phyloP scores from a whole-genome alignment of 306 rosid genomes.

The Begonia fuchsioides region DNA sequence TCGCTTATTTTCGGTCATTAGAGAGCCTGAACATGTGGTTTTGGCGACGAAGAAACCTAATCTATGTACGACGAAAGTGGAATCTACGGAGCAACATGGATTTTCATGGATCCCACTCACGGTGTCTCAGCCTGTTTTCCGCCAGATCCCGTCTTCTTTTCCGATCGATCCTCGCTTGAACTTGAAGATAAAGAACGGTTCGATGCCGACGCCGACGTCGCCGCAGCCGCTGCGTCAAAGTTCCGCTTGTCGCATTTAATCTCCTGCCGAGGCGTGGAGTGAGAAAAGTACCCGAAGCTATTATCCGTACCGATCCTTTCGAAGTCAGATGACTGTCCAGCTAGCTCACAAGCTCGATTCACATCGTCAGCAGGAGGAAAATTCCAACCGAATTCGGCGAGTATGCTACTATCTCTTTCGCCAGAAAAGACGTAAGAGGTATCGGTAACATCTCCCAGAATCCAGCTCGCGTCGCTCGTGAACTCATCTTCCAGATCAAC shows the following conservation, averaged over 20 bases:
- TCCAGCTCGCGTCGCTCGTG: constrained; percentile 36
- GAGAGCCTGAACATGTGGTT: not conserved
- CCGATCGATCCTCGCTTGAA: constrained; percentile 80
- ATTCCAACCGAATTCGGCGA: constrained; percentile 67
- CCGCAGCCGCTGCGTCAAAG: constrained; percentile 15
- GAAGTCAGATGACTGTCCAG: constrained; percentile 1
- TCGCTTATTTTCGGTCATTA: no score
- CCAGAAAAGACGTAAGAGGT: constrained; percentile 24
- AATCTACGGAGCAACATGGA: constrained; percentile 4
- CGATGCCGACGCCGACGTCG: constrained; percentile 25
- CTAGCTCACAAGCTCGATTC: constrained; percentile 2
- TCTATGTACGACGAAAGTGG: constrained; percentile 13
- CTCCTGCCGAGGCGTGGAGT: not conserved
- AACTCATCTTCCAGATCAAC: constrained; percentile 33
- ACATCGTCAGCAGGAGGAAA: constrained; percentile 16
- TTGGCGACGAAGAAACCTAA: constrained; percentile 9
- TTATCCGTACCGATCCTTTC: constrained; percentile 23
- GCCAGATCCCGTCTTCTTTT: constrained; percentile 51
- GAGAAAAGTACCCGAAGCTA: constrained; percentile 13
- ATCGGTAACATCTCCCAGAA: constrained; percentile 23
- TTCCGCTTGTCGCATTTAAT: constrained; percentile 2
- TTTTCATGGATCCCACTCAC: constrained; percentile 51
- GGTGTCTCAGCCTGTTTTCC: constrained; percentile 51
- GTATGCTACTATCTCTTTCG: constrained; percentile 28
- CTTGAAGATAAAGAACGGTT: constrained; percentile 65